phyloP scores from a whole-genome alignment of 257 asterid genomes.

The Nicotiana tabacum region DNA sequence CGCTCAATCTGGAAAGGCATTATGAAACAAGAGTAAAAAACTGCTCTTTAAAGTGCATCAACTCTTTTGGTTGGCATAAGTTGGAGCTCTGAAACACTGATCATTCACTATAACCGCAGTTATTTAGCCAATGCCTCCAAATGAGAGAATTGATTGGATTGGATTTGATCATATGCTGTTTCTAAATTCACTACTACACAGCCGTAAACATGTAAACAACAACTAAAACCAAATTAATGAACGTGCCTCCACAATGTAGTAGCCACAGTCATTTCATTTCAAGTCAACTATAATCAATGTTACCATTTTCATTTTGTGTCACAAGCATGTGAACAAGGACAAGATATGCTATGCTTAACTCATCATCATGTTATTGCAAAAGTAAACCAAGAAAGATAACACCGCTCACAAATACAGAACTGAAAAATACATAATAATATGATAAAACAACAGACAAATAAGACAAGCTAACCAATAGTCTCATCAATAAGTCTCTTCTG shows the following conservation, averaged over 20 bases:
- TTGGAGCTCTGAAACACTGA: not conserved
- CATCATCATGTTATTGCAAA: constrained; percentile 11
- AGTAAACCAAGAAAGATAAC: not conserved
- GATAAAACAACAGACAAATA: not conserved
- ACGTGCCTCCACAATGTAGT: not conserved
- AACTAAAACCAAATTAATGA: not conserved
- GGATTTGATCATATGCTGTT: not conserved
- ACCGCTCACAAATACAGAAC: not conserved
- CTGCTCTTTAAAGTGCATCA: not conserved
- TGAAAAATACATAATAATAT: constrained; percentile 4
- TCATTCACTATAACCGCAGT: not conserved
- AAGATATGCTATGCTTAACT: not conserved
- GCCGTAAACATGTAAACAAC: not conserved
- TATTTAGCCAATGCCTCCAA: not conserved
- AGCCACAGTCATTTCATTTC: not conserved
- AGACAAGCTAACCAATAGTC: not conserved
- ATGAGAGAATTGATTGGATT: not conserved
- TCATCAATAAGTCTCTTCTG: constrained; percentile 30
- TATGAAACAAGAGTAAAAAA: constrained; percentile 1
- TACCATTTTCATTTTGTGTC: not conserved
- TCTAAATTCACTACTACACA: not conserved
- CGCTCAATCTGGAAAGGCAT: constrained; percentile 24
- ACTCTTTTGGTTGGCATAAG: not conserved
- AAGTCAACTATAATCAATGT: not conserved
- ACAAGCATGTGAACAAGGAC: not conserved